Conservation (phyloP, 495 filamentous ascomycete genomes). For the Hyaloscypha variabilis region DNA sequence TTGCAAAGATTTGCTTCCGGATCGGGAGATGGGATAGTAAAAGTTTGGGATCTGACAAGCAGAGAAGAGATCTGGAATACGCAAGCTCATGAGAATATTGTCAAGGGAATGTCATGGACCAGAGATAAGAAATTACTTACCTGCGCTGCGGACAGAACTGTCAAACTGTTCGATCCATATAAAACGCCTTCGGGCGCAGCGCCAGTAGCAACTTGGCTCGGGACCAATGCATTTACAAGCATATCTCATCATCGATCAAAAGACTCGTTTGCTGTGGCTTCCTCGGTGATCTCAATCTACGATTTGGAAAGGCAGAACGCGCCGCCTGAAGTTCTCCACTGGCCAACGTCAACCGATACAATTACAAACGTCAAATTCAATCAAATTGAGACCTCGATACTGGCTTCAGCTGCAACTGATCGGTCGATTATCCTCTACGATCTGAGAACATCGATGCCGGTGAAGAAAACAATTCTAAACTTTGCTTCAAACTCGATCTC, state of each 20-base stretch:
- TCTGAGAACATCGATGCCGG: constrained; percentile 81
- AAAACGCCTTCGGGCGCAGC: constrained; percentile 61
- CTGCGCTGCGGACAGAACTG: constrained; percentile 81
- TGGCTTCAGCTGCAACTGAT: constrained; percentile 82
- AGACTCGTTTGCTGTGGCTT: constrained; percentile 77
- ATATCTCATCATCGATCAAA: constrained; percentile 77
- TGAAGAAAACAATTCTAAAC: constrained; percentile 76
- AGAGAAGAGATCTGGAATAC: constrained; percentile 80
- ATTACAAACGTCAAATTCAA: constrained; percentile 91
- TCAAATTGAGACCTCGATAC: constrained; percentile 87
- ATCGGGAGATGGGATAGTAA: constrained; percentile 84
- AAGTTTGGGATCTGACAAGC: constrained; percentile 88
- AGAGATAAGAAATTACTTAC: constrained; percentile 83
- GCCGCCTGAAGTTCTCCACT: constrained; percentile 77
- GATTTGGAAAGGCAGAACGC: constrained; percentile 77
- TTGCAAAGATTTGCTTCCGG: constrained; percentile 76
- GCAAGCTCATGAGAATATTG: constrained; percentile 72
- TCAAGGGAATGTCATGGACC: constrained; percentile 91
- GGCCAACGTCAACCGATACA: constrained; percentile 89
- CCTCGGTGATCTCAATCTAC: constrained; percentile 82
- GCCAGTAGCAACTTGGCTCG: constrained; percentile 81
- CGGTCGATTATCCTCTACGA: constrained; percentile 87
- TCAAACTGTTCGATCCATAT: constrained; percentile 93
- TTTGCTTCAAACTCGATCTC: constrained; percentile 82
- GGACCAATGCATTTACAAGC: constrained; percentile 78